Base-by-base conservation (phyloP, 2,329 filamentous ascomycete species). In the Epichloe scottii region DNA sequence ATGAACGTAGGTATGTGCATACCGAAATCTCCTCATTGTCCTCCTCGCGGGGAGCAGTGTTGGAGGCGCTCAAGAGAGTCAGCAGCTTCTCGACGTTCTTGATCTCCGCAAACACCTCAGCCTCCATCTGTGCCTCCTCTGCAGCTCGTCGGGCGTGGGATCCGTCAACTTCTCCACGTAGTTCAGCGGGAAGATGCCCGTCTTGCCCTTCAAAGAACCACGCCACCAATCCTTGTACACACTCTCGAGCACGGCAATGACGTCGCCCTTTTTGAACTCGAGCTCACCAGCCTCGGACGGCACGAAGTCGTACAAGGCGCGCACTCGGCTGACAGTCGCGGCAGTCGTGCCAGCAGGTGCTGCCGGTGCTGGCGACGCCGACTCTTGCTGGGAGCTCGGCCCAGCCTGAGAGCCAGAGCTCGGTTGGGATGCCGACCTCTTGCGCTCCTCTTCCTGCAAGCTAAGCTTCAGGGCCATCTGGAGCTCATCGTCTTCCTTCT, bases 161-260 rank as follows among this genome's bases (percentile, higher is more conserved):
- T 98, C 93, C 51, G 90, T 83, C 56, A 98, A 74, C 69, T 98
- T 98, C 71, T 98, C 93, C 15, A 98, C 93, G 63, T 98, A 98
- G 71, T 98, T 98, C 57, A 98, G 78, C 6, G 93, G 93, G 68
- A 98, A 98, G 57, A 98, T 98, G 59, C 93, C 93, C 6, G 89
- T 96, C 68, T 96, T 89, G 19, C 93, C 93, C 63, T 90, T 83
- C 53, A 98, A 73, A 41, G 90, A 95, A 1, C 93, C 93, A 60
- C 95, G 91, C 93, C 93, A 98, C 93, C 93, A 98, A 68, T 98
- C 93, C 69, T 97, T 98, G 72, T 94, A 98, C 2, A 97, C 93
- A 1, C 90, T 96, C 68, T 97, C 93, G 40, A 98, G 76, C 15
- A 98, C 93, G 1, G 93, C 91, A 66, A 98, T 98, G 40, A 97